A percentile compares a stretch with the other conserved stretches of the same genome.
Evolutionary conservation across 495 filamentous ascomycete genomes (phyloP).

Genomic region (Hypomontagnella submonticulosa): DNA sequence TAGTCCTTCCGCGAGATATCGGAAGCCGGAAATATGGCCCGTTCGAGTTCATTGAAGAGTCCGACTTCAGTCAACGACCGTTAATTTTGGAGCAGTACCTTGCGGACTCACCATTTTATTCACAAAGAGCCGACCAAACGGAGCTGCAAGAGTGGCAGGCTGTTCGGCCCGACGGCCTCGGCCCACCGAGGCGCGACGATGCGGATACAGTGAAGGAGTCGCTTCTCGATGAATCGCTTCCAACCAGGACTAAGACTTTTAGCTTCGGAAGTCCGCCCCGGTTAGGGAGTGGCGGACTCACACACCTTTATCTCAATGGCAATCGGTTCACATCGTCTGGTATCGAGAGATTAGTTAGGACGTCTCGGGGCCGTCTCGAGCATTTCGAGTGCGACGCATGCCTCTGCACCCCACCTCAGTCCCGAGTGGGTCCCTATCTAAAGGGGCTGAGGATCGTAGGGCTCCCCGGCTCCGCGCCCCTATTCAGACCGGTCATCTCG

Average conservation of each 20-base stretch:
- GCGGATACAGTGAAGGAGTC: conserved; percentile 44
- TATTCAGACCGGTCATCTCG: conserved; percentile 58
- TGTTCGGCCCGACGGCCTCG: conserved; percentile 49
- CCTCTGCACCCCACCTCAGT: conserved; percentile 17
- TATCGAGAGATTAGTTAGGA: conserved; percentile 48
- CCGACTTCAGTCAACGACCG: conserved; percentile 47
- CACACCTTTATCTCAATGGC: conserved; percentile 57
- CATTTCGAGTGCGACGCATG: conserved; percentile 56
- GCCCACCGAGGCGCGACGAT: conserved; percentile 45
- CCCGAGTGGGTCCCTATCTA: conserved; percentile 1
- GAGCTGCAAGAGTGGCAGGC: conserved; percentile 39
- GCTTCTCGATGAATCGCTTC: conserved; percentile 37
- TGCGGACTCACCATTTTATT: conserved; percentile 55
- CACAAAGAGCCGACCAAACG: conserved; percentile 28
- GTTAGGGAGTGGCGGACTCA: conserved; percentile 44
- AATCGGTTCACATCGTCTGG: conserved; percentile 49
- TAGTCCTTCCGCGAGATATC: conserved; percentile 28
- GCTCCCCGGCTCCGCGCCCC: conserved; percentile 50
- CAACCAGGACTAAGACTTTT: background rate
- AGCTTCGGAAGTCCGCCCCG: conserved; percentile 7
- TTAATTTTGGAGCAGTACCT: conserved; percentile 53
- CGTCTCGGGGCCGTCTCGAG: conserved; percentile 51
- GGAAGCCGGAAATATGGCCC: conserved; percentile 46
- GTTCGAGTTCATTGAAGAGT: conserved; percentile 54
- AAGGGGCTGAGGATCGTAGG: conserved; percentile 46